These are phyloP conservation scores for Cucumis cinereus DNA, from an alignment of 306 rosid genomes.

Conservation along the genomic window DNA sequence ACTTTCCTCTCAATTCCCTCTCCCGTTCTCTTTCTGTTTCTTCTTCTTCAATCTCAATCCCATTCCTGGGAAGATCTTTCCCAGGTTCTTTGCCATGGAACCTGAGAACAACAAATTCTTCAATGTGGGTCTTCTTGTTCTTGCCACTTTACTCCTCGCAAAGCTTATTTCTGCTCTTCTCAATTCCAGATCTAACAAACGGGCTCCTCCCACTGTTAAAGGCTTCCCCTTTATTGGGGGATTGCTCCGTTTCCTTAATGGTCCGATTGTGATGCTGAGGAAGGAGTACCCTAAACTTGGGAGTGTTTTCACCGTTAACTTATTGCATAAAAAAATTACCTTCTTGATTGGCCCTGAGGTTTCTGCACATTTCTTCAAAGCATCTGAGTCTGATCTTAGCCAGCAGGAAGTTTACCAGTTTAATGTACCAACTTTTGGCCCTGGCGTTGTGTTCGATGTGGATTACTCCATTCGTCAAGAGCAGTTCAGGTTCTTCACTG, in stretches of 20 bases:
- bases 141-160: constrained; percentile 50
- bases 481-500: constrained; percentile 89
- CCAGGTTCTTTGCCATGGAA: constrained; percentile 12
- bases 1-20: background rate
- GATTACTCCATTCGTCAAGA: constrained; percentile 82
- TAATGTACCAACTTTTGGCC: constrained; percentile 94
- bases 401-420: constrained; percentile 93
- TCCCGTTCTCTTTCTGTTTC: background rate
- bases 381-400: constrained; percentile 74
- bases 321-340: constrained; percentile 58
- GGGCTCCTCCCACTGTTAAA: constrained; percentile 47
- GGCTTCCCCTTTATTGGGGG: constrained; percentile 63
- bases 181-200: constrained; percentile 42
- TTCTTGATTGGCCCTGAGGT: constrained; percentile 93
- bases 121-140: constrained; percentile 39
- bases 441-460: constrained; percentile 91
- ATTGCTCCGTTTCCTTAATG: constrained; percentile 48
- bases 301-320: constrained; percentile 59
- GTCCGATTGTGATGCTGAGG: constrained; percentile 70
- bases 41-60: background rate
- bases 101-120: constrained; percentile 29
- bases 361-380: constrained; percentile 82
- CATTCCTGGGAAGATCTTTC: background rate
- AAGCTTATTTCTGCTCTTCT: constrained; percentile 40
- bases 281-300: constrained; percentile 84